Evolutionary conservation across 2,329 filamentous ascomycete genomes (phyloP), one percentile per base, ranked within the genome.

Genomic region (Alternaria sp.): DNA sequence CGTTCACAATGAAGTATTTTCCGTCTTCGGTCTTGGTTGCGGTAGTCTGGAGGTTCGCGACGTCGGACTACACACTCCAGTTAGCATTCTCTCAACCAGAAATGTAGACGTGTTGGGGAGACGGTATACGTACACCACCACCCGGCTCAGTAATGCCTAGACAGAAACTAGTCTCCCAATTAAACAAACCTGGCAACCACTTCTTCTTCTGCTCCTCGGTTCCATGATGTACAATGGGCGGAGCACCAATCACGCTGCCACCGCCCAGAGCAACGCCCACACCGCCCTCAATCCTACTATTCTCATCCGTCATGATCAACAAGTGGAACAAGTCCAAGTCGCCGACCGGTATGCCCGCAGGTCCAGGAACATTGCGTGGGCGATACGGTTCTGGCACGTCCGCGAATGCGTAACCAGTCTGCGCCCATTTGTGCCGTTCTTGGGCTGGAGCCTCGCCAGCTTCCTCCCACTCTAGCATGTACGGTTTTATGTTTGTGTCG

Each of bases 11-110:
- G 69, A 90, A 91, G 80, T 90, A 86, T 77, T 90, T 89, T 50
- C 91, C 91, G 74, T 93, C 91, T 1, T 88, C 81, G 0, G 90
- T 93, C 83, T 93, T 93, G 69, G 86, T 86, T 0, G 89, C 89
- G 0, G 86, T 90, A 4, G 89, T 90, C 55, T 83, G 82, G 47
- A 91, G 85, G 66, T 86, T 86, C 1, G 88, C 88, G 4, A 91
- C 88, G 71, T 91, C 89, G 1, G 87, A 90, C 72, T 77, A 32
- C 25, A 9, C 5, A 32, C 3, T 19, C 21, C 17, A 25, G 57
- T 71, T 36, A 71, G 65, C 26, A 50, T 36, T 36, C 32, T n/a
- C 17, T 21, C 23, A 28, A 28, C 5, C 5, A 17, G 8, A 25
- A 32, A 4, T 15, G 11, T 49, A 21, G 23, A n/a, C 9, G 6